Evolutionary conservation across 352 stramenopile species (phyloP).

Genomic region (Phytophthora megakarya): DNA sequence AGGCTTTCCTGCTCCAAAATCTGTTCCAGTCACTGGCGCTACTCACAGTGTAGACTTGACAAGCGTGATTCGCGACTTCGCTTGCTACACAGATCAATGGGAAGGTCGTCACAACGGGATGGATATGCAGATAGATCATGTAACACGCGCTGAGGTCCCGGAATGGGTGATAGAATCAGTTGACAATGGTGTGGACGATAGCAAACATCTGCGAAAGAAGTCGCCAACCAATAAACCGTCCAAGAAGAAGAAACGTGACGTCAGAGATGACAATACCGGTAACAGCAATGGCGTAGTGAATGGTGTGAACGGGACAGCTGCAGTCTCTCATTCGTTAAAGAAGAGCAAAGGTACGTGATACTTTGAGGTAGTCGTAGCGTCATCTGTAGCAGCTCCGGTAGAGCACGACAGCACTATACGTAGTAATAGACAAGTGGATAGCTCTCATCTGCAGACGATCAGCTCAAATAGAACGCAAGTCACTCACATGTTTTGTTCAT

Average conservation of each 20-base stretch:
- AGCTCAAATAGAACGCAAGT: background rate
- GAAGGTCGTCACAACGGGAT: slow-evolving; percentile 71
- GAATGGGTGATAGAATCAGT: slow-evolving; percentile 66
- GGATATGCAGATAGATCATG: slow-evolving; percentile 83
- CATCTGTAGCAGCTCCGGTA: background rate
- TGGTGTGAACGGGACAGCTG: background rate
- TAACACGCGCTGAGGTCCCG: slow-evolving; percentile 57
- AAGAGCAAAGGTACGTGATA: slow-evolving; percentile 53
- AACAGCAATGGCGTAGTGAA: slow-evolving; percentile 10
- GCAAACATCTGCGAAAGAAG: slow-evolving; percentile 36
- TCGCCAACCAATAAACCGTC: slow-evolving; percentile 14
- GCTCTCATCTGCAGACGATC: background rate
- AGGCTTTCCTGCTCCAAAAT: slow-evolving; percentile 59
- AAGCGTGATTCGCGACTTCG: slow-evolving; percentile 76
- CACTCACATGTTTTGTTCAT: background rate
- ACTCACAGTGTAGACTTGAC: slow-evolving; percentile 71
- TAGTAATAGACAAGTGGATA: background rate
- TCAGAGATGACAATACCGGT: slow-evolving; percentile 5
- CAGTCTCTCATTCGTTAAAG: slow-evolving; percentile 24
- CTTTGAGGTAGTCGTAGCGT: slow-evolving; percentile 13
- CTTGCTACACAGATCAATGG: slow-evolving; percentile 78
- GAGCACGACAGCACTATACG: background rate
- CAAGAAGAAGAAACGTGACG: slow-evolving; percentile 42
- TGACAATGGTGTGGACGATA: slow-evolving; percentile 27
- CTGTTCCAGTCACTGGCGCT: slow-evolving; percentile 1